A percentile compares a stretch with the other conserved stretches of the same genome.
These are phyloP conservation scores for Cunninghamia lanceolata DNA, from an alignment of 75 land plant genomes.

Conservation along the genomic window DNA sequence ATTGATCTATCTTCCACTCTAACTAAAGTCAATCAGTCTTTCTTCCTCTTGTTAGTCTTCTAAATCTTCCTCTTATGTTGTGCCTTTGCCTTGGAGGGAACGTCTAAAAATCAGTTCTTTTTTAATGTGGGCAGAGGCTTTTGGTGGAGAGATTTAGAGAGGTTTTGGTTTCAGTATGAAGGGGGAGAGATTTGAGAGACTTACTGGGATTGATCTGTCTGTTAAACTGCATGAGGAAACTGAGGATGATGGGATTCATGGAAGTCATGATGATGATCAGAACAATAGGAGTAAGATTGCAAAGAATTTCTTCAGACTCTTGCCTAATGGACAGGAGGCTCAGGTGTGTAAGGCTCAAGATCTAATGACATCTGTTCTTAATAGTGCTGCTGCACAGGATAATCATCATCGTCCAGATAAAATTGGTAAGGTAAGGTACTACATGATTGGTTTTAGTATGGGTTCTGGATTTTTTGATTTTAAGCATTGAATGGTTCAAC, in stretches of 20 bases:
- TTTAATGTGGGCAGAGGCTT: conserved; percentile 1
- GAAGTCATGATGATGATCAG: neutral
- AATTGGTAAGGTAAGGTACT: neutral
- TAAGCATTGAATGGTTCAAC: neutral
- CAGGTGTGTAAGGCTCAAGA: neutral
- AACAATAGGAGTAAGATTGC: neutral
- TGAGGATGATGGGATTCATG: neutral
- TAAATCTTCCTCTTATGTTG: neutral
- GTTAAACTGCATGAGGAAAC: neutral
- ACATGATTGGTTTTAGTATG: neutral
- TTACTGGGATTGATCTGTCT: conserved; percentile 3
- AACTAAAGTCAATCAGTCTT: neutral
- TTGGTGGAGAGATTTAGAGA: neutral
- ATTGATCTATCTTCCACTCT: neutral
- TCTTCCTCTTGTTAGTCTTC: neutral
- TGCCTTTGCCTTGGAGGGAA: neutral
- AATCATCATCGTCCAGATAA: neutral
- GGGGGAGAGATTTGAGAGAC: neutral
- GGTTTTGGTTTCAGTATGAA: neutral
- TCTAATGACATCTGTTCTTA: neutral
- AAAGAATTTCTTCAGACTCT: conserved; percentile 6
- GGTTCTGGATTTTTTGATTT: neutral
- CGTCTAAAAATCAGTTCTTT: neutral
- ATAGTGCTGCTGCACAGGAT: neutral
- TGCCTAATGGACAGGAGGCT: neutral